phyloP scores from a whole-genome alignment of 2,329 filamentous ascomycete species.

The Colletotrichum sp. region DNA sequence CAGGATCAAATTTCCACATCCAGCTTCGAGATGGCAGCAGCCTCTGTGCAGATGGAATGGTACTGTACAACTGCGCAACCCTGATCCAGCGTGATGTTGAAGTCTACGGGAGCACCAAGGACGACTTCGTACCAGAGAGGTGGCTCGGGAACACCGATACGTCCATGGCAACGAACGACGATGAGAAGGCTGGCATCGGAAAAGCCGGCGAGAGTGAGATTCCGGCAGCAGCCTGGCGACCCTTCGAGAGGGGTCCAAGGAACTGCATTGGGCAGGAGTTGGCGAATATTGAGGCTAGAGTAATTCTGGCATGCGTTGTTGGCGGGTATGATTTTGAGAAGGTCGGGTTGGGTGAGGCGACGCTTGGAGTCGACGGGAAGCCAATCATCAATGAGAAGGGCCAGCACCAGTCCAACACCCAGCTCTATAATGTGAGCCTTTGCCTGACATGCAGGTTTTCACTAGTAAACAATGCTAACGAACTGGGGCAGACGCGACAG shows the following conservation, averaged over 20 bases:
- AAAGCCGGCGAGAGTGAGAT: constrained; percentile 6
- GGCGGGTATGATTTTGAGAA: constrained; percentile 24
- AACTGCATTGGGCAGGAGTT: constrained; percentile 63
- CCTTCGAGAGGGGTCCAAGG: constrained; percentile 58
- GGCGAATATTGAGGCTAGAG: constrained; percentile 57
- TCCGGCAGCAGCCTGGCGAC: constrained; percentile 49
- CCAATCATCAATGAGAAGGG: constrained; percentile 21
- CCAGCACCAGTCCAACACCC: constrained; percentile 12
- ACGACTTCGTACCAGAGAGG: constrained; percentile 44
- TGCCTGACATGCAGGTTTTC: neutral
- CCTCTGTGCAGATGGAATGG: constrained; percentile 34
- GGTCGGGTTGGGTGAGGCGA: constrained; percentile 20
- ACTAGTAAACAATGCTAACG: neutral
- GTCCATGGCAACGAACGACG: constrained; percentile 23
- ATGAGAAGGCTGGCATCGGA: neutral
- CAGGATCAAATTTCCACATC: constrained; percentile 32
- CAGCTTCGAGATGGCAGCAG: constrained; percentile 30
- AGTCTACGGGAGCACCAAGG: constrained; percentile 37
- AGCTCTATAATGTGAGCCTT: constrained; percentile 21
- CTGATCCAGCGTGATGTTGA: constrained; percentile 38
- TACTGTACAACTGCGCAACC: constrained; percentile 38
- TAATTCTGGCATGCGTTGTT: constrained; percentile 43
- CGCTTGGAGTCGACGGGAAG: constrained; percentile 10
- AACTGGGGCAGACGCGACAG: constrained; percentile 8
- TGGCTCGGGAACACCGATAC: constrained; percentile 38